A percentile compares a stretch with the other conserved stretches of the same genome.
These are phyloP conservation scores for Claviceps monticola DNA, from an alignment of 2,329 filamentous ascomycete genomes.

Conservation along the genomic window DNA sequence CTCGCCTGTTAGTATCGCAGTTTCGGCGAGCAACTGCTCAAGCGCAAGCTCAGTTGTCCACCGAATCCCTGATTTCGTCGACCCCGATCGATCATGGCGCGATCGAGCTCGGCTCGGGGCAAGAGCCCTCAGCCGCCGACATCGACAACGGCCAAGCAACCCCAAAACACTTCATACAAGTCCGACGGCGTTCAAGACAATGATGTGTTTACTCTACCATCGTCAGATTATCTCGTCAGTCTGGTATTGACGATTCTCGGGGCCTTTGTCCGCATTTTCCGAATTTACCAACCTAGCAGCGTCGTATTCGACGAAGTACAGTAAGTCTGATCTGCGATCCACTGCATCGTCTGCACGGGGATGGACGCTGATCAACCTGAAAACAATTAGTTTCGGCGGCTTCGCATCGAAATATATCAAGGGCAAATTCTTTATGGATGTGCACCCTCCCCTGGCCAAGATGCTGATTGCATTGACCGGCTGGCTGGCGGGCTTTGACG, in stretches of 20 bases:
- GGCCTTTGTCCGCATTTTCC: conserved; percentile 72
- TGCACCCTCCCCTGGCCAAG: conserved; percentile 95
- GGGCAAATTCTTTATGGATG: conserved; percentile 98
- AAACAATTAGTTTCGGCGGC: conserved; percentile 64
- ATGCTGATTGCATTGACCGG: conserved; percentile 90
- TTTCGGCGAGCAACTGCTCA: not conserved
- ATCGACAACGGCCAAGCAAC: conserved; percentile 24
- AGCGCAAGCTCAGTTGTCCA: not conserved
- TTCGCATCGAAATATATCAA: conserved; percentile 99
- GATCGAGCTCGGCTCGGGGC: conserved; percentile 19
- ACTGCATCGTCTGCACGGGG: not conserved
- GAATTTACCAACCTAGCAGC: conserved; percentile 89
- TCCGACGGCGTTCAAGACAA: conserved; percentile 76
- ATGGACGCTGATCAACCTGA: not conserved
- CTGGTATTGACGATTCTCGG: conserved; percentile 60
- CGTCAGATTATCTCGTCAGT: conserved; percentile 70
- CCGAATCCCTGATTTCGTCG: not conserved
- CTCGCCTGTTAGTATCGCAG: not conserved
- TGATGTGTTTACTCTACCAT: conserved; percentile 78
- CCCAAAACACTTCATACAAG: conserved; percentile 44
- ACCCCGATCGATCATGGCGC: conserved; percentile 17
- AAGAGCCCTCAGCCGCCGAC: conserved; percentile 21
- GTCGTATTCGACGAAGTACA: conserved; percentile 99
- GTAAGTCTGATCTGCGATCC: conserved; percentile 41
- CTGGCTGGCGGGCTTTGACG: conserved; percentile 89